Percentiles rank a stretch among this genome's conserved stretches.
These are phyloP conservation scores for Aspergillus wentii DNA, from an alignment of 495 filamentous ascomycete species.

Conservation along the genomic window DNA sequence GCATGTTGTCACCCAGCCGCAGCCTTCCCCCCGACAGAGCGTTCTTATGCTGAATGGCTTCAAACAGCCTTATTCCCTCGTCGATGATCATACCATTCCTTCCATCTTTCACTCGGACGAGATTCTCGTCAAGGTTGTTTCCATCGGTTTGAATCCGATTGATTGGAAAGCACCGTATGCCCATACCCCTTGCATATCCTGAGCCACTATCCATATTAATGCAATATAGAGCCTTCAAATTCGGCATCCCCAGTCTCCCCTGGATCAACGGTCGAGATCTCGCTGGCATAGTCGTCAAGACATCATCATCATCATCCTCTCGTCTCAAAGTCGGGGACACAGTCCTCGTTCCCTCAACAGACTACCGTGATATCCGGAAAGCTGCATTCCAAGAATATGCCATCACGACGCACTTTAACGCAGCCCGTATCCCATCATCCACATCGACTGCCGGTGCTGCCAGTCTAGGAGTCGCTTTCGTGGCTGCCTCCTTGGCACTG, in stretches of 20 bases:
- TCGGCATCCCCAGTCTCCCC: slow-evolving; percentile 57
- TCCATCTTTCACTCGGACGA: slow-evolving; percentile 38
- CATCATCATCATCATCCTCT: slow-evolving; percentile 27
- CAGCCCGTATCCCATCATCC: slow-evolving; percentile 48
- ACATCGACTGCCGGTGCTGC: slow-evolving; percentile 48
- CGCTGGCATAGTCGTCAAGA: slow-evolving; percentile 52
- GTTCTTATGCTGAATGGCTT: slow-evolving; percentile 31
- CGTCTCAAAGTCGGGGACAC: slow-evolving; percentile 50
- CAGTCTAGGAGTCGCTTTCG: slow-evolving; percentile 60
- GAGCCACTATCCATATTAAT: slow-evolving; percentile 6
- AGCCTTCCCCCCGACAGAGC: slow-evolving; percentile 16
- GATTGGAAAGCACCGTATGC: slow-evolving; percentile 69
- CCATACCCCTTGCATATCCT: slow-evolving; percentile 2
- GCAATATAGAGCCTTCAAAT: slow-evolving; percentile 51
- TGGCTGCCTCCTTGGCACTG: slow-evolving; percentile 52
- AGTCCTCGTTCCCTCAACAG: slow-evolving; percentile 61
- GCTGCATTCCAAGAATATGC: slow-evolving; percentile 66
- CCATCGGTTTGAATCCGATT: slow-evolving; percentile 65
- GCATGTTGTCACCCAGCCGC: no score
- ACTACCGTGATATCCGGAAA: slow-evolving; percentile 66
- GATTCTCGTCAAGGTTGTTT: slow-evolving; percentile 50
- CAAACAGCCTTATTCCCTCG: slow-evolving; percentile 36
- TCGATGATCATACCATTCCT: slow-evolving; percentile 46
- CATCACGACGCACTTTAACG: slow-evolving; percentile 58
- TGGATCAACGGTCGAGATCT: slow-evolving; percentile 65